Evolutionary conservation across 805 yeast genomes (phyloP).

Genomic region (Metschnikowia aberdeeniae): DNA sequence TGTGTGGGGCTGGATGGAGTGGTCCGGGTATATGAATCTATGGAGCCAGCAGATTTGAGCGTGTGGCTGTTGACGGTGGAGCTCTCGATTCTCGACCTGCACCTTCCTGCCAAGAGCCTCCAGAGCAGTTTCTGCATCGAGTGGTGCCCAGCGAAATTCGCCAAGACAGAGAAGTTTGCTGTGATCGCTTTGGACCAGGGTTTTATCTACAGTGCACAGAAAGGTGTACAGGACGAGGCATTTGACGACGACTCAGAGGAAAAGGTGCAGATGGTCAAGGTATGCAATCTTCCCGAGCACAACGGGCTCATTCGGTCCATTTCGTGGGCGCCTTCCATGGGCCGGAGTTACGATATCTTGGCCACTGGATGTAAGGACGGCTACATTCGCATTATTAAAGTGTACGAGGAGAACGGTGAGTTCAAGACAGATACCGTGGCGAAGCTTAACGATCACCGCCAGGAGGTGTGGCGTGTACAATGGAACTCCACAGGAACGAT

Average conservation of each 20-base stretch:
- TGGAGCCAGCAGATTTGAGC: constrained; percentile 84
- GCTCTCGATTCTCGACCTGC: constrained; percentile 57
- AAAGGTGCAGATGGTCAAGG: constrained; percentile 44
- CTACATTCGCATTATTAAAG: constrained; percentile 76
- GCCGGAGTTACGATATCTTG: constrained; percentile 77
- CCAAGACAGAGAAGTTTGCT: constrained; percentile 67
- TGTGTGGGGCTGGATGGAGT: constrained; percentile 88
- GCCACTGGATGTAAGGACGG: constrained; percentile 98
- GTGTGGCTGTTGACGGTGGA: constrained; percentile 79
- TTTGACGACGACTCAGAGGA: constrained; percentile 1
- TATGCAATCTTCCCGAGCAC: constrained; percentile 75
- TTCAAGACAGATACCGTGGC: constrained; percentile 57
- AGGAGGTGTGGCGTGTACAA: constrained; percentile 93
- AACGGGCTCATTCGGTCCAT: constrained; percentile 82
- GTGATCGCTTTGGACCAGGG: constrained; percentile 88
- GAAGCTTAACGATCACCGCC: constrained; percentile 69
- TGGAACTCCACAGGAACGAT: constrained; percentile 96
- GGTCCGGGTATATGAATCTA: constrained; percentile 77
- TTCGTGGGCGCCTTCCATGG: constrained; percentile 97
- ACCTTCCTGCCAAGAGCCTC: constrained; percentile 68
- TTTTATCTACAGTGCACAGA: constrained; percentile 50
- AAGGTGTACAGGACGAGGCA: constrained; percentile 1
- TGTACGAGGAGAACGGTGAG: constrained; percentile 42
- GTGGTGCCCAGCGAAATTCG: constrained; percentile 88
- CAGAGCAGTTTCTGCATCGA: constrained; percentile 82